Evolutionary conservation across 306 rosid genomes (phyloP).

Genomic region (Ormosia emarginata): DNA sequence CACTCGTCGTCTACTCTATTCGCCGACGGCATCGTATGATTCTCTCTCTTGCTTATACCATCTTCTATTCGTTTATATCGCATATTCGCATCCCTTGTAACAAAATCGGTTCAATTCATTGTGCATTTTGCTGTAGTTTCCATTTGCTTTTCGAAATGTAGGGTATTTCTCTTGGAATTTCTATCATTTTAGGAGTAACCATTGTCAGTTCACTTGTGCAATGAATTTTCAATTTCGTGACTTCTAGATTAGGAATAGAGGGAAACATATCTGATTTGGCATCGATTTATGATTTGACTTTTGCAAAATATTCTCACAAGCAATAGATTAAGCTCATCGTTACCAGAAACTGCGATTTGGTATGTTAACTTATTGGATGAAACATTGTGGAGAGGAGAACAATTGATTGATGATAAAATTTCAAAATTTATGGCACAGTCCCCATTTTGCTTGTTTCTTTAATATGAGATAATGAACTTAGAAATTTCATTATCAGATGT

Average conservation of each 20-base stretch:
- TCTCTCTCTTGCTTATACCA: neutral
- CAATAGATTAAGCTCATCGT: neutral
- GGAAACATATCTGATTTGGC: neutral
- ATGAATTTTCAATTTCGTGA: neutral
- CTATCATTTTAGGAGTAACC: neutral
- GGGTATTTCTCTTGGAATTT: neutral
- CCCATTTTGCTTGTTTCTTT: neutral
- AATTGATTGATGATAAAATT: neutral
- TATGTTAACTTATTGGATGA: neutral
- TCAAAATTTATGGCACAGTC: neutral
- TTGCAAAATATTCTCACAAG: neutral
- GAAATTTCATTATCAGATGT: neutral
- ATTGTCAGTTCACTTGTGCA: neutral
- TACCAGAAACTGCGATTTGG: constrained; percentile 6
- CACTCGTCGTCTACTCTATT: neutral
- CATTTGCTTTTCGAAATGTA: neutral
- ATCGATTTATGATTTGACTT: constrained; percentile 12
- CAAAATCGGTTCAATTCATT: neutral
- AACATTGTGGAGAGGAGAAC: neutral
- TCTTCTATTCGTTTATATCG: neutral
- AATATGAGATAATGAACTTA: neutral
- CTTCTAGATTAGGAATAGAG: neutral
- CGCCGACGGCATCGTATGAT: neutral
- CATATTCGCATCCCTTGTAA: neutral
- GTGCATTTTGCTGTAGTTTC: neutral